Conservation (phyloP, 1,284 basidiomycete genomes). For the Marasmius tenuissimus region DNA sequence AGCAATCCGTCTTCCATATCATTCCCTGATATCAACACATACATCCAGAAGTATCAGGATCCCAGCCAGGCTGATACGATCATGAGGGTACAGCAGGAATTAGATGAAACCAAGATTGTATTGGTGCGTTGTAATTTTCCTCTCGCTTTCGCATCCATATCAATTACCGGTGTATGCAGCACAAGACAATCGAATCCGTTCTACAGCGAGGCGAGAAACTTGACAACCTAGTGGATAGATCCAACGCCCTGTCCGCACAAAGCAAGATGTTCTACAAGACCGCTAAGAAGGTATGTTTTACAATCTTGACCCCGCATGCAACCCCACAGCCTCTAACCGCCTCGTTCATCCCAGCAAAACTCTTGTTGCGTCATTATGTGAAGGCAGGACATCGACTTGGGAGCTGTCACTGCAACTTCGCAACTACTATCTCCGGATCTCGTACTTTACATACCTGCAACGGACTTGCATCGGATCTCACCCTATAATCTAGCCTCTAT, state of each 20-base stretch:
- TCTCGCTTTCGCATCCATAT: background rate
- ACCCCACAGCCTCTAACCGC: background rate
- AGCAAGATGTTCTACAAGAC: slow-evolving; percentile 97
- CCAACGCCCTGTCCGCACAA: slow-evolving; percentile 86
- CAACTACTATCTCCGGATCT: background rate
- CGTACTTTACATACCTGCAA: background rate
- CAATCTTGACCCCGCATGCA: background rate
- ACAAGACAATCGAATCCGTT: slow-evolving; percentile 99
- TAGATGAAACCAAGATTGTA: slow-evolving; percentile 99
- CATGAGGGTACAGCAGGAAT: slow-evolving; percentile 97
- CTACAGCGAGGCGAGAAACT: slow-evolving; percentile 96
- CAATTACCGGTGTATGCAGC: slow-evolving; percentile 48
- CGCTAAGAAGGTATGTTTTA: slow-evolving; percentile 76
- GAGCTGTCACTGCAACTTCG: no score
- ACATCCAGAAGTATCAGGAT: slow-evolving; percentile 95
- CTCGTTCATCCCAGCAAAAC: slow-evolving; percentile 43
- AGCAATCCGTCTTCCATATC: slow-evolving; percentile 61
- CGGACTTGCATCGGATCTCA: background rate
- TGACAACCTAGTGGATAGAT: slow-evolving; percentile 95
- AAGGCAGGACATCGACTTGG: no score
- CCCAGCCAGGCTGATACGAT: slow-evolving; percentile 97
- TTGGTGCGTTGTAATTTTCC: slow-evolving; percentile 54
- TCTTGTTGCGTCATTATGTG: slow-evolving; percentile 61
- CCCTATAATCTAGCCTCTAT: background rate
- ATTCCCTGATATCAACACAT: slow-evolving; percentile 75